Evolutionary conservation across 441 rosid genomes (phyloP).

Genomic region (Mallotus repandus): DNA sequence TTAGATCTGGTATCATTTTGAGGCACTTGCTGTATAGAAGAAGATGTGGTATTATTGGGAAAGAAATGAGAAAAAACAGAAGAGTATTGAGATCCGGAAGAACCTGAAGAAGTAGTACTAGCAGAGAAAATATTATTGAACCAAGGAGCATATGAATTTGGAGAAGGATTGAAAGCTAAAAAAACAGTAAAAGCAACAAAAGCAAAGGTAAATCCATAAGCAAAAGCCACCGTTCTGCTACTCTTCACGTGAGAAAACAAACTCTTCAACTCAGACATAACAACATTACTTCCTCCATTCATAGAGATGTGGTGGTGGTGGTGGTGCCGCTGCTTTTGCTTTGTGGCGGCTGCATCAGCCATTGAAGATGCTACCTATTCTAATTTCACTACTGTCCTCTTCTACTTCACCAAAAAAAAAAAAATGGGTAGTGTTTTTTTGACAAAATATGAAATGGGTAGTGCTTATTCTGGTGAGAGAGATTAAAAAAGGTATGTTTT

Average conservation of each 20-base stretch:
- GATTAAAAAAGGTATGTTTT: neutral
- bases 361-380: constrained; percentile 16
- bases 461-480: neutral
- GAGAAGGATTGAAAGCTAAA: too few relatives aligned
- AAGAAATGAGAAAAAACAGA: too few relatives aligned
- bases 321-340: constrained; percentile 40
- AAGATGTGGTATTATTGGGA: too few relatives aligned
- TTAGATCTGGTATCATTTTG: too few relatives aligned
- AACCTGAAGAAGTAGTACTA: too few relatives aligned
- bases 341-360: constrained; percentile 51
- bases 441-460: too few relatives aligned
- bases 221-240: constrained; percentile 51
- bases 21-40: constrained; percentile 1
- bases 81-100: too few relatives aligned
- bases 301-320: constrained; percentile 4
- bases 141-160: neutral
- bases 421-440: neutral
- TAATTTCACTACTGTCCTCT: neutral
- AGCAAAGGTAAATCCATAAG: constrained; percentile 49
- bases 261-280: constrained; percentile 45
- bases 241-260: constrained; percentile 45
- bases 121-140: constrained; percentile 10
- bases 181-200: too few relatives aligned
- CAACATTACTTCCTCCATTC: constrained; percentile 33
- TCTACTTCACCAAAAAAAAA: neutral